Base-by-base conservation (phyloP, 2,329 filamentous ascomycete genomes). In the Venturia pyrina region DNA sequence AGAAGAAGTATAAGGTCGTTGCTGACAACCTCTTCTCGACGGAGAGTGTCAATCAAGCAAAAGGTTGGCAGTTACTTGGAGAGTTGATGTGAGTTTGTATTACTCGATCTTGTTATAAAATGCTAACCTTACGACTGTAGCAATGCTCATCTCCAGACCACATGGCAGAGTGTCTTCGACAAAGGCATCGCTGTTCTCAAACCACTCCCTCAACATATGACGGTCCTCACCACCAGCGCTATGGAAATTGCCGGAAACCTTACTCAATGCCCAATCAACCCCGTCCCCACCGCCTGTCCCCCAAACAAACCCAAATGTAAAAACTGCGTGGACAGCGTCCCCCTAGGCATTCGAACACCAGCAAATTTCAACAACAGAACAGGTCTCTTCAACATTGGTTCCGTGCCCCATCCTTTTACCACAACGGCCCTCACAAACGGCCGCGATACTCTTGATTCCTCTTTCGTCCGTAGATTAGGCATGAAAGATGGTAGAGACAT, bases 341-440 rank as follows among this genome's bases (percentile, higher is more conserved):
- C 85, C 0, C 82, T 91, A 77, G 84, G 83, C 63, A 83, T 96
- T 69, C 80, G 82, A n/a, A 88, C 87, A 0, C 85, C 87, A 2
- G 77, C 83, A 3, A 78, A 82, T 21, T 95, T 91, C 75, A 83
- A 83, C 65, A 96, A 97, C 75, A 83, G 82, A 5, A 87, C 87
- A 17, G 81, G 81, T 1, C 74, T 89, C 19, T 98, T 92, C 78
- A 91, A 89, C 2, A 90, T 99, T 69, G 92, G 89, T 67, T 90
- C 87, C 0, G 88, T 98, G 15, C 93, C 93, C 0, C 95, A 99
- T 74, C 95, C 95, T 0, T 96, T 92, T 79, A 97, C 93, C 1
- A 81, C 91, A 53, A 84, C 87, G 65, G 84, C 86, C 15, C 80
- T 98, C 21, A 82, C 86, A 67, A 82, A 86, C 69, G 53, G 44